Base-by-base conservation (phyloP, 768 basidiomycete genomes). In the Gloeophyllum trabeum region DNA sequence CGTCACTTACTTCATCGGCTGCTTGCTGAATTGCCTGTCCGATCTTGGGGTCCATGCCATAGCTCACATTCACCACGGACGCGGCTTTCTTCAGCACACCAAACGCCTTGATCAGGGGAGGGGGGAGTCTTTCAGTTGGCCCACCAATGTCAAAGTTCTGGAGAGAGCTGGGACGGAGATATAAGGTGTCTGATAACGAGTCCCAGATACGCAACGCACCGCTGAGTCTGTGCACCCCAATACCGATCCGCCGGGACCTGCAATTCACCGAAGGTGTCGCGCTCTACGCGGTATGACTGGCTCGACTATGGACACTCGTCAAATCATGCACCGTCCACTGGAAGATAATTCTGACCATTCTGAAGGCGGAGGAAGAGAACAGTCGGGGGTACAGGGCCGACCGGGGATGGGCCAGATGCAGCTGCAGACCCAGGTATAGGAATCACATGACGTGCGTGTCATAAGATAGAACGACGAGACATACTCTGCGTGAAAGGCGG, bases 61-160 rank as follows among this genome's bases (percentile, higher is more conserved):
- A 94, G 41, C 64, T 67, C 38, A 81, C 71, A 59, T 99, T 98
- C 48, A 97, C 90, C 43, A 82, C 65, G 6, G 91, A 81, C 2
- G 94, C 96, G 4, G 96, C 94, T 64, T 96, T 96, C 67, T 99
- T 99, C 57, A 99, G 71, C 6, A 96, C 79, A 54, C 92, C 96
- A 51, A 99, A 99, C 0, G 96, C 96, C 60, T 94, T 89, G 67
- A 99, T 94, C 32, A 99, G 67, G n/a, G 94, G 91, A 12, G 77
- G 78, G 1, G 96, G 96, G 48, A 98, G 77, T 45, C 93, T 79
- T 60, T 99, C 96, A 1, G 89, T 68, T 16, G 86, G 81, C 16
- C 96, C 96, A 45, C 96, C 96, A 51, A 99, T 99, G 58, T 99
- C 93, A 52, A 99, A 99, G 62, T 99, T 99, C 62, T 93, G 86